Conservation (phyloP, 139 green algal genomes). For the Tetraselmis striata region DNA sequence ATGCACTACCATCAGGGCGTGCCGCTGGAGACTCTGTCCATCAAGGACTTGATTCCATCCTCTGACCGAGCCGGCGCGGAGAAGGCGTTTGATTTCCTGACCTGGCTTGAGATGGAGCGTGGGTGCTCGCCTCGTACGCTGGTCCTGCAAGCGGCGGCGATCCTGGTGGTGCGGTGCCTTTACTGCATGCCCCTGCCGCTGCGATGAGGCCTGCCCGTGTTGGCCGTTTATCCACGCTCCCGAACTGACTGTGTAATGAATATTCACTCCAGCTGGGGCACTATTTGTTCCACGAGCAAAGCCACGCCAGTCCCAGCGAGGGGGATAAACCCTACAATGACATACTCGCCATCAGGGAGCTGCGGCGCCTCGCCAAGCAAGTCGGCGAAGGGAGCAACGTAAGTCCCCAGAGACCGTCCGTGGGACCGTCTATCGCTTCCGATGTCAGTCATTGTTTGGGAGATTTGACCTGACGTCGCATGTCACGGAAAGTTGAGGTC, state of each 20-base stretch:
- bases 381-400: background rate
- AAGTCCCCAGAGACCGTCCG: too few species aligned
- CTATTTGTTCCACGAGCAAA: conserved; percentile 46
- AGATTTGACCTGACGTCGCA: background rate
- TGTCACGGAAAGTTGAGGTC: background rate
- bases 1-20: conserved; percentile 27
- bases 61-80: conserved; percentile 18
- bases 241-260: background rate
- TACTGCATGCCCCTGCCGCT: background rate
- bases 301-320: conserved; percentile 15
- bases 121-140: conserved; percentile 22
- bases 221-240: background rate
- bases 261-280: conserved; percentile 30
- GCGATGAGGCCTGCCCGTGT: too few species aligned
- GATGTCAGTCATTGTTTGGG: background rate
- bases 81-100: conserved; percentile 44
- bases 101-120: conserved; percentile 40
- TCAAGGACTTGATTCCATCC: conserved; percentile 29
- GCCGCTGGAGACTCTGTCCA: conserved; percentile 28
- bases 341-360: conserved; percentile 41
- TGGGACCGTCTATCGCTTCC: background rate
- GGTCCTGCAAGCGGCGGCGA: conserved; percentile 7
- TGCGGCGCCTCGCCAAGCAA: conserved; percentile 35
- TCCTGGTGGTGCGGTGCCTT: conserved; percentile 19
- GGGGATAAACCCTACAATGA: conserved; percentile 47